Base-by-base conservation (phyloP, 148 eudicot species). In the Vaccinium corymbosum region DNA sequence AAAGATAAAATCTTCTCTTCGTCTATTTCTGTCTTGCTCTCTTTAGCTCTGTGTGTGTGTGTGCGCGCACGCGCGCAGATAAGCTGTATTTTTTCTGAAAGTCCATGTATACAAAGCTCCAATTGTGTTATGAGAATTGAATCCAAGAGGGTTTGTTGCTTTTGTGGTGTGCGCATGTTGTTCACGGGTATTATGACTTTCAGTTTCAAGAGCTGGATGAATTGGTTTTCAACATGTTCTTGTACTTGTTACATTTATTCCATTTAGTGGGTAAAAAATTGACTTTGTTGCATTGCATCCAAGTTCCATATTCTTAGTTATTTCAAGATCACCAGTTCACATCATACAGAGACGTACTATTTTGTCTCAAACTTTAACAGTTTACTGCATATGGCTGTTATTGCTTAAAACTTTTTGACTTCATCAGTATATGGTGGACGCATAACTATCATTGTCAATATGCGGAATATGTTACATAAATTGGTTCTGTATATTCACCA, bases 121-220 rank as follows among this genome's bases (percentile, higher is more conserved):
- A 42, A 42, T 35, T 3, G 14, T 73, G 17, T 13, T 73, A 17
- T 12, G 48, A 73, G 42, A 72, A 42, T 48, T 17, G 53, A 75
- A 46, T 27, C 79, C 79, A 75, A 48, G 53, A 19, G 53, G 55
- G 5, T 48, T 46, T 48, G 22, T 46, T 48, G 55, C 53, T 48
- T 19, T 75, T 73, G 77, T 17, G 19, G 10, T 27, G 38, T n/a
- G 61, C 14, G 46, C n/a, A 8, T 48, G 29, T 49, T 76, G 25
- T 74, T 76, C 6, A 50, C 11, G 25, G 48, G 15, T n/a, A 48
- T 12, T n/a, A 48, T 76, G 16, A 76, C 27, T 42, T 75, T 48
- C 55, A 75, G 22, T 75, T 74, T 46, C 78, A 42, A 75, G 53
- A 73, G 27, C 48, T 46, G 22, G 27, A 20, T 75, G 78, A 75